Percentiles rank a stretch among this genome's conserved stretches.
These are phyloP conservation scores for Suillus plorans DNA, from an alignment of 768 basidiomycete genomes.

Conservation along the genomic window DNA sequence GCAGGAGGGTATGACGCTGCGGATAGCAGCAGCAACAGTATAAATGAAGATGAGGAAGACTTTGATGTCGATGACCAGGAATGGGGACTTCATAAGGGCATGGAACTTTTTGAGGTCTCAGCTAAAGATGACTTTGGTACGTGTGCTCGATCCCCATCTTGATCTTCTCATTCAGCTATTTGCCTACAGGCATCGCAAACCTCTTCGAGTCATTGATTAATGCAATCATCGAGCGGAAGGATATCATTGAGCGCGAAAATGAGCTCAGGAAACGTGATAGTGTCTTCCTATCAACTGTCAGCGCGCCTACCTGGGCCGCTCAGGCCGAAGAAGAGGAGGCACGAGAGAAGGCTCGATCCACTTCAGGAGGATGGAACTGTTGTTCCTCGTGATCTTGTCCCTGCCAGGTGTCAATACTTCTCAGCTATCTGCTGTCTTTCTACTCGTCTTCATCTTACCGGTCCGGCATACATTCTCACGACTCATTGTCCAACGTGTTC, in stretches of 20 bases:
- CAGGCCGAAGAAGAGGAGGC: slow-evolving; percentile 83
- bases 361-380: slow-evolving; percentile 63
- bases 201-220: slow-evolving; percentile 80
- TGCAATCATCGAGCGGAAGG: slow-evolving; percentile 77
- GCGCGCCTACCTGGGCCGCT: slow-evolving; percentile 72
- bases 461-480: slow-evolving; percentile 10
- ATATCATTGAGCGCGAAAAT: slow-evolving; percentile 79
- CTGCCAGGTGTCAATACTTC: slow-evolving; percentile 8
- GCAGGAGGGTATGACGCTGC: slow-evolving; percentile 54
- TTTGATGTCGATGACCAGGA: slow-evolving; percentile 51
- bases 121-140: slow-evolving; percentile 86
- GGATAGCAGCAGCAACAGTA: slow-evolving; percentile 65
- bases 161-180: slow-evolving; percentile 12
- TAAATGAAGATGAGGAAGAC: slow-evolving; percentile 59
- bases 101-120: slow-evolving; percentile 90
- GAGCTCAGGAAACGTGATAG: slow-evolving; percentile 80
- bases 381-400: slow-evolving; percentile 47
- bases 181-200: slow-evolving; percentile 64
- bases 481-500: slow-evolving; percentile 15
- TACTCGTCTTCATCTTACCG: slow-evolving; percentile 19
- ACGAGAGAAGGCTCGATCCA: slow-evolving; percentile 46
- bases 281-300: slow-evolving; percentile 66
- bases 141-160: slow-evolving; percentile 12
- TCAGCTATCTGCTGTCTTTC: slow-evolving; percentile 11
- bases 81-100: slow-evolving; percentile 79